Evolutionary conservation across 2,329 filamentous ascomycete species (phyloP), one percentile per base, ranked within the genome.

Genomic region (Cadophora malorum): DNA sequence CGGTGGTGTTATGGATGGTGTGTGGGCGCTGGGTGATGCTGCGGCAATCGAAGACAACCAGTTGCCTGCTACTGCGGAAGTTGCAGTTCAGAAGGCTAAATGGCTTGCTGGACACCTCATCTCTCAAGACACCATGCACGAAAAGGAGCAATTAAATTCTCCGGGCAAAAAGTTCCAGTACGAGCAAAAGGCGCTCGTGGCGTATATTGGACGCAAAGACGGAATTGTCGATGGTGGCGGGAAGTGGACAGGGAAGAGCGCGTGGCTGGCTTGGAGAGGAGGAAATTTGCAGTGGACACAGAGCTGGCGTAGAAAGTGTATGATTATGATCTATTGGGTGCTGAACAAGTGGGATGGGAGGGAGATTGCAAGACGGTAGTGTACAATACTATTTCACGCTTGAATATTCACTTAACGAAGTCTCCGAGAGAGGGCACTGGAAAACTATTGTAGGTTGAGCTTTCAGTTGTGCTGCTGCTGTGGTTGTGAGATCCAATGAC

Each of bases 21-120:
- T 93, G 59, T 91, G 82, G 73, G 84, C 88, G 45, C 84, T 91
- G 23, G 91, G 91, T 49, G 91, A 93, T 81, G 92, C 90, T 77
- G 86, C 88, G 1, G 83, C 86, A 16, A 81, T 91, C 33, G 81
- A 86, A 65, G 83, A 79, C n/a, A 80, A 83, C 7, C 75, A 74
- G 0, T 80, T 84, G 19, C 81, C 91, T 4, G 90, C 90, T 3
- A 93, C 91, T 4, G 91, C 90, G 0, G 91, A 93, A 76, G 91
- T 93, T 0, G 91, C 91, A 0, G 87, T 86, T 55, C 91, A 93
- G 75, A 90, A 93, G 77, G 91, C 90, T 0, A 79, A 80, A 1
- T 90, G 90, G 82, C 84, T 93, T 4, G 88, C 87, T 7, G 88
- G 87, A 77, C 81, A 82, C 16, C 79, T 93, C 56, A 92, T 66